phyloP scores from a whole-genome alignment of 2,329 filamentous ascomycete genomes.

The Aspergillus amoenus region DNA sequence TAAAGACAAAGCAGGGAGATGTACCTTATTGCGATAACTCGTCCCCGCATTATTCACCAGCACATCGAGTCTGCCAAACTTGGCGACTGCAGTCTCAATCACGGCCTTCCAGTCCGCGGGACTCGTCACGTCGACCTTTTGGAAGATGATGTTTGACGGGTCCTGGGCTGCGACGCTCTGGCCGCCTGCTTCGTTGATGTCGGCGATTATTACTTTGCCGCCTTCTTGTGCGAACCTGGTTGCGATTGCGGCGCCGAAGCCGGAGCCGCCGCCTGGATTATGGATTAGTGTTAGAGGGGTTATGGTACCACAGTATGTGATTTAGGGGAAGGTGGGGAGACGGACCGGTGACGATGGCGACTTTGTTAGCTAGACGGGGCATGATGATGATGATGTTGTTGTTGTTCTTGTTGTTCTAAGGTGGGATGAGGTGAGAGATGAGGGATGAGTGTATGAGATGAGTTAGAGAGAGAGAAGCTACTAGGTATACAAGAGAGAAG shows the following conservation, averaged over 20 bases:
- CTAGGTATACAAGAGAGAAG: not conserved
- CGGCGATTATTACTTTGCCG: conserved; percentile 42
- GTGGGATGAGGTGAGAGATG: not conserved
- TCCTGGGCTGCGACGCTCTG: conserved; percentile 32
- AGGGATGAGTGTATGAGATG: too few relatives aligned
- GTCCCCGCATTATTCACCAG: conserved; percentile 51
- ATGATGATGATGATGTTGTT: not conserved
- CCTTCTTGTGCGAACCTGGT: conserved; percentile 42
- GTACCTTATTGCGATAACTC: conserved; percentile 41
- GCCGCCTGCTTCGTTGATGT: conserved; percentile 40
- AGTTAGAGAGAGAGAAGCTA: too few relatives aligned
- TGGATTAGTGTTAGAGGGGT: not conserved
- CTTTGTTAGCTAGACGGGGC: conserved; percentile 42
- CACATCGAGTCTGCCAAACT: conserved; percentile 40
- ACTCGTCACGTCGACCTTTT: conserved; percentile 37
- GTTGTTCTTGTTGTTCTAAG: conserved; percentile 1
- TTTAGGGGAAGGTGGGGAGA: not conserved
- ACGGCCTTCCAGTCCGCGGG: conserved; percentile 34
- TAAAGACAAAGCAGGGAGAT: not conserved
- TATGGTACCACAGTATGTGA: too few relatives aligned
- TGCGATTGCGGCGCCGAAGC: conserved; percentile 44
- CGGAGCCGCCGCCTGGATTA: conserved; percentile 39
- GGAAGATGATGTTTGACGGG: conserved; percentile 31
- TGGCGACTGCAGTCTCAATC: conserved; percentile 30
- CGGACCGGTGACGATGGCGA: conserved; percentile 47